phyloP scores from a whole-genome alignment of 176 grass and related monocot species.

The Carex myosuroides region DNA sequence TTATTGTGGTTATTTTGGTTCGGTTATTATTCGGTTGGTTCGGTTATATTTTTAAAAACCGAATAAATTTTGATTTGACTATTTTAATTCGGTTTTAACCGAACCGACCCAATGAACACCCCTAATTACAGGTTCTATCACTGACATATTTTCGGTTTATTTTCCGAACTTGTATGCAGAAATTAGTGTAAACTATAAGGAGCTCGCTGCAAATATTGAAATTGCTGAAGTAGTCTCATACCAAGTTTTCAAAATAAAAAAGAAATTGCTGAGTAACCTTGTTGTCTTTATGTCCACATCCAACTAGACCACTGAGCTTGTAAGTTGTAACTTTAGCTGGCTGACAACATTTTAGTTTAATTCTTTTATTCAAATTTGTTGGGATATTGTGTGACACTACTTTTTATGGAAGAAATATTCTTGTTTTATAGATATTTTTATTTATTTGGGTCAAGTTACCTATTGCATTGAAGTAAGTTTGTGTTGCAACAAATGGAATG shows the following conservation, averaged over 20 bases:
- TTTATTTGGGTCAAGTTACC: not conserved
- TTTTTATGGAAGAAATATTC: not conserved
- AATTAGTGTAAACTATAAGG: conserved; percentile 1
- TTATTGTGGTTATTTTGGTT: too few species aligned
- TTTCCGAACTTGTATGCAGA: not conserved
- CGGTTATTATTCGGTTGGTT: too few species aligned
- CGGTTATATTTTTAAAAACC: too few species aligned
- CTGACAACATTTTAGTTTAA: not conserved
- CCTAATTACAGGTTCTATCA: not conserved
- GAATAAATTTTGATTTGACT: too few species aligned
- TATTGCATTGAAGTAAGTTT: not conserved
- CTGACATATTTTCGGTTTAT: not conserved
- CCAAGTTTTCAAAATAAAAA: too few species aligned
- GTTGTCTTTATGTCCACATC: not conserved
- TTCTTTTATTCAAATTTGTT: conserved; percentile 8
- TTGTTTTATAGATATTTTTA: not conserved
- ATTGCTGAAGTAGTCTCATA: not conserved
- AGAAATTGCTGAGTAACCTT: not conserved
- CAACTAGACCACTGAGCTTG: not conserved
- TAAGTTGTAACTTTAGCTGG: not conserved
- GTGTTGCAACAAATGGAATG: not conserved
- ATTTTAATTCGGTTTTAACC: too few species aligned
- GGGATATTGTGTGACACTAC: not conserved
- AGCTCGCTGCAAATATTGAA: not conserved
- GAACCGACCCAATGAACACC: too few species aligned